These are phyloP conservation scores for Blakeslea trispora DNA, from an alignment of 371 early-diverging fungal genomes.

Conservation along the genomic window DNA sequence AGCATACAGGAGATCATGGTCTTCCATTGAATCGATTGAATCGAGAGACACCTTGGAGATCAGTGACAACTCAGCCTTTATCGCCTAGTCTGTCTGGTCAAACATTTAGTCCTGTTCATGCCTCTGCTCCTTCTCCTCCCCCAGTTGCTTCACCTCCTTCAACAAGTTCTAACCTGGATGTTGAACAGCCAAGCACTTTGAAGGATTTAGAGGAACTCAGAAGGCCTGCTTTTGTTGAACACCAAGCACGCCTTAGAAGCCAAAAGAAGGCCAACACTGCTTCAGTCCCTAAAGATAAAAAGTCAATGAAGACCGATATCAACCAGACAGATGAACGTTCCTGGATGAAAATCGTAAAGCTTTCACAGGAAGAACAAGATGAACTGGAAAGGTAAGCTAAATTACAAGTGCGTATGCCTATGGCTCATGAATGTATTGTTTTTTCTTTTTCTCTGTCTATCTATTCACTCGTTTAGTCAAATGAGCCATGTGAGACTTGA, in stretches of 20 bases:
- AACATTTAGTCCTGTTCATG: too few species aligned
- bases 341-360: conserved; percentile 67
- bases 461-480: too few species aligned
- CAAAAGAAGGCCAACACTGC: neutral
- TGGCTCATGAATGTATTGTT: too few species aligned
- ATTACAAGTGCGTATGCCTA: neutral
- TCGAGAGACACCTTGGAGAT: conserved; percentile 9
- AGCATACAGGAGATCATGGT: too few species aligned
- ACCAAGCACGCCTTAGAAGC: conserved; percentile 8
- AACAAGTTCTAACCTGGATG: too few species aligned
- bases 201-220: conserved; percentile 13
- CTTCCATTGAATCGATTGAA: neutral
- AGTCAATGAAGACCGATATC: neutral
- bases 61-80: neutral
- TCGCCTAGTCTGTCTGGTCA: neutral
- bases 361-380: conserved; percentile 65
- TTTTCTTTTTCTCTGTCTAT: too few species aligned
- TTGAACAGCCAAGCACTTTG: neutral
- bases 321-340: conserved; percentile 57
- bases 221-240: conserved; percentile 18
- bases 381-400: conserved; percentile 46
- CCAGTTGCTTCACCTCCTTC: neutral
- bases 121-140: too few species aligned
- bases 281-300: conserved; percentile 4
- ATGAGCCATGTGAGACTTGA: too few species aligned